Percentiles rank a stretch among this genome's conserved stretches.
Evolutionary conservation across 2,329 filamentous ascomycete genomes (phyloP).

Genomic region (Colletotrichum abscissum): DNA sequence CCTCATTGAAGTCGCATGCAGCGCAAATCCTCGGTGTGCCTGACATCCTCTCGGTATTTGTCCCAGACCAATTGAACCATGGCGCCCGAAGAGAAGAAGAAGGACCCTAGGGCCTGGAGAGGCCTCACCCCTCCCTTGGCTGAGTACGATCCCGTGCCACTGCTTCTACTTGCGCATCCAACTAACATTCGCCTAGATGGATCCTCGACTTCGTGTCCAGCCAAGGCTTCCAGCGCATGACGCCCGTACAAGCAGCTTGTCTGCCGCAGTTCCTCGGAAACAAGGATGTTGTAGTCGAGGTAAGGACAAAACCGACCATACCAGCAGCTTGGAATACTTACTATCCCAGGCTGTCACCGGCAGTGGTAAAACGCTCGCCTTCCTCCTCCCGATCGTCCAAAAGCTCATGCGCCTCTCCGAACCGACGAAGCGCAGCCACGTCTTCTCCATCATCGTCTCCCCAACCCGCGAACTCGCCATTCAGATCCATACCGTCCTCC

Average conservation of each 20-base stretch:
- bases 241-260: conserved; percentile 92
- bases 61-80: conserved; percentile 37
- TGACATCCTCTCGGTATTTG: not conserved
- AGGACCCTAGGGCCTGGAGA: conserved; percentile 60
- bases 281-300: conserved; percentile 93
- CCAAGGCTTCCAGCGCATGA: conserved; percentile 90
- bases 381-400: conserved; percentile 81
- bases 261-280: conserved; percentile 90
- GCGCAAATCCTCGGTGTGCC: not conserved
- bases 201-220: conserved; percentile 83
- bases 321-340: conserved; percentile 18
- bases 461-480: conserved; percentile 92
- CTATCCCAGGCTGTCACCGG: conserved; percentile 79
- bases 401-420: conserved; percentile 83
- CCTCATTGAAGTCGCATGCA: not conserved
- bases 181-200: conserved; percentile 83
- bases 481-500: conserved; percentile 87
- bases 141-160: conserved; percentile 35
- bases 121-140: conserved; percentile 51
- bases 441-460: conserved; percentile 91
- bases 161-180: conserved; percentile 70
- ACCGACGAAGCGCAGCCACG: conserved; percentile 87
- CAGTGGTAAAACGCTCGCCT: conserved; percentile 90
- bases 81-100: conserved; percentile 52
- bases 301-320: conserved; percentile 39